Percentiles rank a stretch among this genome's conserved stretches.
phyloP scores from a whole-genome alignment of 495 filamentous ascomycete species.

The Copromyces sp. region DNA sequence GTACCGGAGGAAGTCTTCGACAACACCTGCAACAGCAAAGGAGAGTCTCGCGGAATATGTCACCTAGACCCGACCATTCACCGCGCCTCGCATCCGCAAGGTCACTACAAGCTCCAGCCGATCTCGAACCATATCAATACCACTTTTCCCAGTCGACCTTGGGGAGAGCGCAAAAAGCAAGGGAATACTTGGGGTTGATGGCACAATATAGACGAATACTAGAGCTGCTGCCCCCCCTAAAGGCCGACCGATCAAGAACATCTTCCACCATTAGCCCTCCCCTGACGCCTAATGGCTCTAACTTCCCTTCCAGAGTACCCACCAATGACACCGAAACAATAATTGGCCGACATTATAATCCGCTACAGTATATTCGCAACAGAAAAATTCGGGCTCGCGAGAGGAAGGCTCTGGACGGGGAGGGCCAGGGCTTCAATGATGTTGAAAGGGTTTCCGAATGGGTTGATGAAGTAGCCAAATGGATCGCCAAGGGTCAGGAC shows the following conservation, averaged over 20 bases:
- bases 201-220: slow-evolving; percentile 71
- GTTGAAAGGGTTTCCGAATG: slow-evolving; percentile 57
- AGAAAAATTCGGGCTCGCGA: slow-evolving; percentile 68
- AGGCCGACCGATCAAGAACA: slow-evolving; percentile 27
- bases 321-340: slow-evolving; percentile 9
- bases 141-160: slow-evolving; percentile 71
- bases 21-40: slow-evolving; percentile 59
- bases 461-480: slow-evolving; percentile 57
- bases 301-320: slow-evolving; percentile 3
- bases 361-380: slow-evolving; percentile 79
- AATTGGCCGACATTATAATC: slow-evolving; percentile 65
- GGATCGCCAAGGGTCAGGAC: slow-evolving; percentile 26
- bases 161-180: slow-evolving; percentile 67
- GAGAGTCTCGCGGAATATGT: slow-evolving; percentile 45
- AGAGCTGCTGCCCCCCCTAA: slow-evolving; percentile 61
- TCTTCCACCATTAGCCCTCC: slow-evolving; percentile 21
- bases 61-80: slow-evolving; percentile 41
- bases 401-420: slow-evolving; percentile 56
- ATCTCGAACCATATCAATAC: slow-evolving; percentile 38
- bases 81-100: slow-evolving; percentile 24
- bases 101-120: slow-evolving; percentile 36
- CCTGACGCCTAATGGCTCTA: slow-evolving; percentile 19
- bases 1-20: slow-evolving; percentile 45
- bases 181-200: slow-evolving; percentile 66
- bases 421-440: slow-evolving; percentile 68